Base-by-base conservation (phyloP, 106 monocot genomes). In the Vanilla planifolia region DNA sequence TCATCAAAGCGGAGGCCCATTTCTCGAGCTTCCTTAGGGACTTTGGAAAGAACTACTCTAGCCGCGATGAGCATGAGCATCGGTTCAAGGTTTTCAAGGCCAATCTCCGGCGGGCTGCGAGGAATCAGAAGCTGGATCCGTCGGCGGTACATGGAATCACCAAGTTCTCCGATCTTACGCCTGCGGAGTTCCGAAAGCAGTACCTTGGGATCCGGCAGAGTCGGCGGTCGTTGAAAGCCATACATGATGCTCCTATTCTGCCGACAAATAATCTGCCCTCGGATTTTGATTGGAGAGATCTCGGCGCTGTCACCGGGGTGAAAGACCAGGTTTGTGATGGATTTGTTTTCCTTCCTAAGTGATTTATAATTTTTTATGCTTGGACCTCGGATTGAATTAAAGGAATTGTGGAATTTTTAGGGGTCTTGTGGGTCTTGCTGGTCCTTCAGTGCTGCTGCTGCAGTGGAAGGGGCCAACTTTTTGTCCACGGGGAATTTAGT, bases 391-490 rank as follows among this genome's bases (percentile, higher is more conserved):
- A 5, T 14, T 55, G 3, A 35, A 14, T 29, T 5, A 27, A 7
- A 48, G 8, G 34, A 7, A 47, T 67, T 39, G 21, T 9, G 5
- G 2, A 48, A 45, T 46, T 40, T 72, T 14, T 69, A 94, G 93
- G 93, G 93, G 24, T 78, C 85, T 0, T 94, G 93, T 59, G 93
- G 93, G 23, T 94, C 93, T 23, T 94, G 93, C 83, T 94, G 93
- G 93, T 85, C 93, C 16, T 94, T 94, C 67, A 94, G 93, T 51
- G 61, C 93, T 27, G 76, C 89, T 0, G 93, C 74, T 39, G 93
- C 93, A 24, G 61, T 94, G 40, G 93, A 94, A 76, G 89, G 89
- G 19, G 93, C 89, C 0, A 77, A 94, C 65, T 94, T 86, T 71
- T 61, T 94, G 44, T 72, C 89, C 1, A 94, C 93, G 2, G 89